These are phyloP conservation scores for Talaromyces ruber DNA, from an alignment of 495 filamentous ascomycete species.

Conservation along the genomic window DNA sequence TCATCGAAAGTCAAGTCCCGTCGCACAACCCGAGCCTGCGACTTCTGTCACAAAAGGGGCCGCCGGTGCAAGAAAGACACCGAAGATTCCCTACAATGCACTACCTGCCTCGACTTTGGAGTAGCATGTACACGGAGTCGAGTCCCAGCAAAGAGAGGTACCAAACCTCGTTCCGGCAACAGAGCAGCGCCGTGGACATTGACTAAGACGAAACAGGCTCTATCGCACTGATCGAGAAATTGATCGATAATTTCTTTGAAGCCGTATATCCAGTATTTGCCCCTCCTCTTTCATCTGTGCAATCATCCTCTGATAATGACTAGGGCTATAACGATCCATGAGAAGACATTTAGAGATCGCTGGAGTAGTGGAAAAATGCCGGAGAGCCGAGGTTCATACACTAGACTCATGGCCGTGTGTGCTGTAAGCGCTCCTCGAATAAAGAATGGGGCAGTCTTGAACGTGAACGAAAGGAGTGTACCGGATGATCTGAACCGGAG, in stretches of 20 bases:
- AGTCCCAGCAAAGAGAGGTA: not conserved
- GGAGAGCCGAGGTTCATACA: not conserved
- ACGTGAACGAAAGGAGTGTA: not conserved
- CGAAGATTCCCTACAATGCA: not conserved
- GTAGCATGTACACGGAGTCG: constrained; percentile 1
- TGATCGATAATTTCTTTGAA: constrained; percentile 2
- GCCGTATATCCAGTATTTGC: not conserved
- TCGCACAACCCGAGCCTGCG: not conserved
- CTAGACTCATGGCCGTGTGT: constrained; percentile 1
- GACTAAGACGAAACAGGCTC: not conserved
- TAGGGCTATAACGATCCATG: not conserved
- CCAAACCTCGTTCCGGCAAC: not conserved
- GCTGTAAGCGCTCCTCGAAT: constrained; percentile 1
- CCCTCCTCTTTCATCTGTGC: not conserved
- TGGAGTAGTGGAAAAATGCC: not conserved
- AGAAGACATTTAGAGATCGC: not conserved
- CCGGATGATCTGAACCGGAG: not conserved
- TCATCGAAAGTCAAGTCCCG: not conserved
- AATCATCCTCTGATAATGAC: not conserved
- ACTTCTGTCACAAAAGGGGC: constrained; percentile 3
- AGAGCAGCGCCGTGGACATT: not conserved
- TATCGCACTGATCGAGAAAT: not conserved
- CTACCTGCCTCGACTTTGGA: not conserved
- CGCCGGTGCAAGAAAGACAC: not conserved
- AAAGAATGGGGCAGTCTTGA: not conserved